Evolutionary conservation across 208 protist genomes (phyloP).

Genomic region (Vickermania ingenoplastis): DNA sequence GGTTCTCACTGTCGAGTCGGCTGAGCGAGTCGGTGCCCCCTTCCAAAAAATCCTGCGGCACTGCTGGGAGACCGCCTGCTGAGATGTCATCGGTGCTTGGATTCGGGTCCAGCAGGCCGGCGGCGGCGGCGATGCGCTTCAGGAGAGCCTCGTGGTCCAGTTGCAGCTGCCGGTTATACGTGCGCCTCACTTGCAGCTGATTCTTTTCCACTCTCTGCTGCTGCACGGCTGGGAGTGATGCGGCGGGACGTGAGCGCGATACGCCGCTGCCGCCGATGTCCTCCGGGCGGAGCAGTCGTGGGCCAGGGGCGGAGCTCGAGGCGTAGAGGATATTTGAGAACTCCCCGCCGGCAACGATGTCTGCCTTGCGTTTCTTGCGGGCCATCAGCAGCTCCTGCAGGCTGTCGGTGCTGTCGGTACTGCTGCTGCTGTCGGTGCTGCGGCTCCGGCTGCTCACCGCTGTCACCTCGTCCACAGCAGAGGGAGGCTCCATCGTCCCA

Average conservation of each 20-base stretch:
- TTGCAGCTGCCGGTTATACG: background rate
- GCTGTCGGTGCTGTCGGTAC: background rate
- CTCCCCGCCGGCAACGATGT: background rate
- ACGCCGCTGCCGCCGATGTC: background rate
- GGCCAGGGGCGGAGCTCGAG: background rate
- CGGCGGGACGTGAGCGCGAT: no score
- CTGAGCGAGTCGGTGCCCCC: no score
- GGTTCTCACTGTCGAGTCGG: conserved; percentile 14
- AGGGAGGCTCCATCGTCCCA: no score
- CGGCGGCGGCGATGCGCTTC: background rate
- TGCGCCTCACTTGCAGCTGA: background rate
- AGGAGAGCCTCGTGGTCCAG: background rate
- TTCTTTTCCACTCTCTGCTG: background rate
- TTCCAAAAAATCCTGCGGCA: no score
- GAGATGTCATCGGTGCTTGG: background rate
- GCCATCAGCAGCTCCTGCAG: background rate
- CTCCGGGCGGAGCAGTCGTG: background rate
- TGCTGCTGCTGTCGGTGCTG: no score
- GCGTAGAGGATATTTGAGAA: background rate
- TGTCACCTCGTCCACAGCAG: no score
- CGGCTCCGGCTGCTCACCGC: no score
- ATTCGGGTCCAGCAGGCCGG: background rate
- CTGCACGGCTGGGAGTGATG: no score
- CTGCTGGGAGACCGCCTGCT: no score
- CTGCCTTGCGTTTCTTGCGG: background rate